These are phyloP conservation scores for Castanopsis chinensis DNA, from an alignment of 306 rosid species.

Conservation along the genomic window DNA sequence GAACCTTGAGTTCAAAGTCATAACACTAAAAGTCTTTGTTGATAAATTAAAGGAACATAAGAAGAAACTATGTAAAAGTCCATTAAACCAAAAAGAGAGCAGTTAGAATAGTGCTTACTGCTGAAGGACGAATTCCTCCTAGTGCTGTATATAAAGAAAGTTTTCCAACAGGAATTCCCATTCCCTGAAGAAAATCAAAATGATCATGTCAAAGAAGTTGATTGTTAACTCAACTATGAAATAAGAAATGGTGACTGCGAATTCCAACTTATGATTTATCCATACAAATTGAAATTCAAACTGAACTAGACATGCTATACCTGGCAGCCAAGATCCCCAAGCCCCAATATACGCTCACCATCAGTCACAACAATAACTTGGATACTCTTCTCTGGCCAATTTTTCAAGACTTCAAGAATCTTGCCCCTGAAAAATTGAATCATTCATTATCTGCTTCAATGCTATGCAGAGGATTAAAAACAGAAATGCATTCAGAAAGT, in stretches of 20 bases:
- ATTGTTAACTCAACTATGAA: conserved; percentile 3
- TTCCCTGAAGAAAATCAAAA: conserved; percentile 55
- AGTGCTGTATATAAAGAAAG: conserved; percentile 93
- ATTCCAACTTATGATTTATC: neutral
- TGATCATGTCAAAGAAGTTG: conserved; percentile 1
- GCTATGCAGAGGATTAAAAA: neutral
- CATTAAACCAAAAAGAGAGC: neutral
- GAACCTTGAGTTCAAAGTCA: neutral
- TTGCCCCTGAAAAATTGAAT: conserved; percentile 63
- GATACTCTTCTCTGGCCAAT: conserved; percentile 85
- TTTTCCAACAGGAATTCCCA: conserved; percentile 99
- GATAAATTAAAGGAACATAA: neutral
- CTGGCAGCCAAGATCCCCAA: conserved; percentile 99
- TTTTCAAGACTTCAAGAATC: conserved; percentile 86
- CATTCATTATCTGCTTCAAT: conserved; percentile 26
- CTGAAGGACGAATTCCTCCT: conserved; percentile 96
- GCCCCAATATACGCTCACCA: conserved; percentile 97
- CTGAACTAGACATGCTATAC: conserved; percentile 27
- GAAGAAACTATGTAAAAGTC: neutral
- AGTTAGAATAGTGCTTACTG: conserved; percentile 48
- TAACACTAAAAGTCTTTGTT: neutral
- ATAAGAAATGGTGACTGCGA: conserved; percentile 13
- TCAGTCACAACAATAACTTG: conserved; percentile 97
- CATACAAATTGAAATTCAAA: neutral
- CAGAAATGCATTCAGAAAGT: neutral